Percentiles rank a stretch among this genome's conserved stretches.
Evolutionary conservation across 2,329 filamentous ascomycete species (phyloP).

Genomic region (Byssoonygena ceratinophila): DNA sequence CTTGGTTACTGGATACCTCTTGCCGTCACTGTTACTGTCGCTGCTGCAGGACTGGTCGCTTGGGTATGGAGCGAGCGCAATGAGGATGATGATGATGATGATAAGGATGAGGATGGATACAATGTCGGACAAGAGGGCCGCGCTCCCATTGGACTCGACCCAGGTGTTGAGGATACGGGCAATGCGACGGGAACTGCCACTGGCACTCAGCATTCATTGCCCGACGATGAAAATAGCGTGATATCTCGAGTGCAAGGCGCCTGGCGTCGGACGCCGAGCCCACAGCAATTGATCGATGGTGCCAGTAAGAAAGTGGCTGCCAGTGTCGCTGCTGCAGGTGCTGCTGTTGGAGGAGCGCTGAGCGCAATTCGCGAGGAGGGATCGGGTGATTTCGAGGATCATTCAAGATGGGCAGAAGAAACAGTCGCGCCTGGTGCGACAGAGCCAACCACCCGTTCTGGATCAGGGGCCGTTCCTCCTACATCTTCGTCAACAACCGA

Average conservation of each 20-base stretch:
- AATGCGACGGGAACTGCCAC: slow-evolving; percentile 26
- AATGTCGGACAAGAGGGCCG: slow-evolving; percentile 34
- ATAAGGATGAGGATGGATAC: slow-evolving; percentile 51
- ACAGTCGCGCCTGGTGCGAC: slow-evolving; percentile 24
- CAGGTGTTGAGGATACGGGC: slow-evolving; percentile 20
- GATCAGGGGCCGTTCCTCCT: slow-evolving; percentile 14
- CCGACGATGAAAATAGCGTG: slow-evolving; percentile 48
- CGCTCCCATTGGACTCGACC: slow-evolving; percentile 22
- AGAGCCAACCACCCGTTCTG: slow-evolving; percentile 18
- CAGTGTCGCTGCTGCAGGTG: slow-evolving; percentile 71
- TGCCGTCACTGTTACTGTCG: slow-evolving; percentile 73
- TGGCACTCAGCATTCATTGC: slow-evolving; percentile 26
- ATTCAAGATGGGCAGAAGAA: slow-evolving; percentile 87
- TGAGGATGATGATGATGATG: slow-evolving; percentile 65
- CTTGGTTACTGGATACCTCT: slow-evolving; percentile 77
- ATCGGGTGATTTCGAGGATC: slow-evolving; percentile 67
- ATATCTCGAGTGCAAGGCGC: slow-evolving; percentile 70
- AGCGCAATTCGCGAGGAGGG: slow-evolving; percentile 78
- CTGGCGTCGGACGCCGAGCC: slow-evolving; percentile 69
- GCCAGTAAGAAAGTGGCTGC: slow-evolving; percentile 72
- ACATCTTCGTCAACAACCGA: slow-evolving; percentile 23
- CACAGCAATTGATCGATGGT: slow-evolving; percentile 76
- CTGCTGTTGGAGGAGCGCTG: slow-evolving; percentile 69
- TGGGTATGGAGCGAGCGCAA: slow-evolving; percentile 90
- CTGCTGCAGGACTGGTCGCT: slow-evolving; percentile 72